Conservation (phyloP, 2,329 filamentous ascomycete genomes). For the Ilyonectria robusta region DNA sequence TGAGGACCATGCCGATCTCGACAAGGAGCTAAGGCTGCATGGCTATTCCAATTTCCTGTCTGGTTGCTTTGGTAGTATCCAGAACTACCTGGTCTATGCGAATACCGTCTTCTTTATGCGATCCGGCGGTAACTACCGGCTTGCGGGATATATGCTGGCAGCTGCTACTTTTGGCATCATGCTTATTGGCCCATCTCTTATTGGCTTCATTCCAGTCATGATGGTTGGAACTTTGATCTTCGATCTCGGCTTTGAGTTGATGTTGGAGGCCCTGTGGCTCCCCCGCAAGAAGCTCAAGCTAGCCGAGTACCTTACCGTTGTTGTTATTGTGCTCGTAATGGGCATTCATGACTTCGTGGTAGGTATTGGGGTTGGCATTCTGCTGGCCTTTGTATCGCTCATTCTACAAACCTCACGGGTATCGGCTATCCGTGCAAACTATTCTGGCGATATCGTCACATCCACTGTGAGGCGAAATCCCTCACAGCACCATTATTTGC, state of each 20-base stretch:
- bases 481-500: conserved; percentile 88
- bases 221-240: conserved; percentile 97
- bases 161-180: conserved; percentile 84
- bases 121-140: conserved; percentile 87
- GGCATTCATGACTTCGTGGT: conserved; percentile 96
- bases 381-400: conserved; percentile 91
- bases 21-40: conserved; percentile 92
- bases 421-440: conserved; percentile 90
- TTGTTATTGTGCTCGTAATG: conserved; percentile 95
- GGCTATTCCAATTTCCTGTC: conserved; percentile 94
- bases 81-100: conserved; percentile 98
- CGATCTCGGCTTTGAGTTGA: conserved; percentile 90
- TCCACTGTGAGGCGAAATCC: conserved; percentile 95
- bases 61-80: conserved; percentile 87
- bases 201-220: conserved; percentile 96
- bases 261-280: conserved; percentile 89
- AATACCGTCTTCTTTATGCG: conserved; percentile 98
- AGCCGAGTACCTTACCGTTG: conserved; percentile 90
- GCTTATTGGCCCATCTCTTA: conserved; percentile 86
- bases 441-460: conserved; percentile 88
- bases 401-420: conserved; percentile 93
- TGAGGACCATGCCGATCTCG: conserved; percentile 92
- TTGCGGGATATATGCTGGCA: conserved; percentile 90
- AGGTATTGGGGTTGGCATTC: conserved; percentile 91
- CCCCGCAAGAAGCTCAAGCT: conserved; percentile 90